Evolutionary conservation across 2,329 filamentous ascomycete genomes (phyloP), one percentile per base, ranked within the genome.

Genomic region (Colletotrichum ledebouriae): DNA sequence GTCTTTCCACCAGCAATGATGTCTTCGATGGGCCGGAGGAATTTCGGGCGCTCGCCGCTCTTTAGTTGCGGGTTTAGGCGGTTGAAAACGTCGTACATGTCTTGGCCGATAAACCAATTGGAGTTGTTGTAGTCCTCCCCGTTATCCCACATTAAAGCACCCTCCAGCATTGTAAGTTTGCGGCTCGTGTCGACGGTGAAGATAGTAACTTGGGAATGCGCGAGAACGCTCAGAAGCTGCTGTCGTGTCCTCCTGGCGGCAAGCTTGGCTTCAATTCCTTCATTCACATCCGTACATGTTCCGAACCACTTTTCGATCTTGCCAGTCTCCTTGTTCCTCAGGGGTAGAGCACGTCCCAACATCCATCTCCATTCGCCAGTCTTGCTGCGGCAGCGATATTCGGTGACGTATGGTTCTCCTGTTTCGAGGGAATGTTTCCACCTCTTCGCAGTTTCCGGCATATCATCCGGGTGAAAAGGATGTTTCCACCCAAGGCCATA

Each of bases 361-460:
- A 94, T 93, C 92, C 92, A 95, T 60, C 91, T 85, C 87, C 89
- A 94, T 63, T 90, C 85, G 1, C 92, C 92, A 37, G 90, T 85
- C 57, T 86, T 86, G 65, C 85, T 88, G 58, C 81, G 85, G 69
- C 89, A 92, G 44, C 92, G 86, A 71, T 94, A 94, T 73, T 95
- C 92, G 0, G 87, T 89, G 44, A 83, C 83, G 73, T 92, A 94
- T 12, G 89, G 86, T 10, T 91, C 86, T 3, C 92, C 92, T 0
- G 91, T 94, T 3, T 77, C 77, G 3, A 94, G 78, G 9, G 86
- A 90, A 71, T 88, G 86, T 15, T 78, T 75, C 92, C 91, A 94
- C 62, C 82, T 80, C 50, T 81, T 81, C 3, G 75, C 73, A 0
- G 88, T 85, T n/a, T 84, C 81, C 0, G 79, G 72, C 77, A 91